Conservation (phyloP, 257 asterid species). For the Plectranthus barbatus region DNA sequence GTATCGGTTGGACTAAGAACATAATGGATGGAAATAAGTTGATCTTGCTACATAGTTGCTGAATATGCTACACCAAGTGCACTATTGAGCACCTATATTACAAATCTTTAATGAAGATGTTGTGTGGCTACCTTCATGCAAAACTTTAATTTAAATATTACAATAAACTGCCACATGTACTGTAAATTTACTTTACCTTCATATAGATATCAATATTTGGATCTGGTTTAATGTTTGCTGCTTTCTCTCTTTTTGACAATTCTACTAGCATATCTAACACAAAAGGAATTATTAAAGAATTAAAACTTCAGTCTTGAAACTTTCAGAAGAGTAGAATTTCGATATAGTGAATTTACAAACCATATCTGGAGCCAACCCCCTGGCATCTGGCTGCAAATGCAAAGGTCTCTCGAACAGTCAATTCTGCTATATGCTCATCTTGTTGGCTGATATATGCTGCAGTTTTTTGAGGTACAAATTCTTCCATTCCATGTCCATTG, state of each 20-base stretch:
- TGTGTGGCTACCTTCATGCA: no score
- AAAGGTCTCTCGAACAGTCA: constrained; percentile 72
- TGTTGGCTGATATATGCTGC: constrained; percentile 65
- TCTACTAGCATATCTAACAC: constrained; percentile 50
- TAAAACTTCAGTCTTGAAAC: not conserved
- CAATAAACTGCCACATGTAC: not conserved
- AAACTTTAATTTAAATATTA: no score
- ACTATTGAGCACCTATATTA: no score
- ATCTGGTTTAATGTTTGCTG: constrained; percentile 39
- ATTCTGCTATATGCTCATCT: constrained; percentile 61
- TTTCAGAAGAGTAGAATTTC: not conserved
- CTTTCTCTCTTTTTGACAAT: constrained; percentile 34
- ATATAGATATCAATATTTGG: constrained; percentile 33
- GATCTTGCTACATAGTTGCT: not conserved
- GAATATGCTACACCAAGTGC: no score
- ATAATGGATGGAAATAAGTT: not conserved
- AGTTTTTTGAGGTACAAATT: constrained; percentile 54
- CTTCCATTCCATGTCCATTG: constrained; percentile 55
- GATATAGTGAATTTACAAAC: constrained; percentile 21
- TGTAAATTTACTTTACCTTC: constrained; percentile 23
- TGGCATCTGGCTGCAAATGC: constrained; percentile 69
- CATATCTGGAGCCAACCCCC: constrained; percentile 69
- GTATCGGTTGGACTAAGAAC: not conserved
- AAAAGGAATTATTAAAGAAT: not conserved
- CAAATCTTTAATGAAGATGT: no score